Evolutionary conservation across 495 filamentous ascomycete species (phyloP).

Genomic region (Penicillium bovifimosum): DNA sequence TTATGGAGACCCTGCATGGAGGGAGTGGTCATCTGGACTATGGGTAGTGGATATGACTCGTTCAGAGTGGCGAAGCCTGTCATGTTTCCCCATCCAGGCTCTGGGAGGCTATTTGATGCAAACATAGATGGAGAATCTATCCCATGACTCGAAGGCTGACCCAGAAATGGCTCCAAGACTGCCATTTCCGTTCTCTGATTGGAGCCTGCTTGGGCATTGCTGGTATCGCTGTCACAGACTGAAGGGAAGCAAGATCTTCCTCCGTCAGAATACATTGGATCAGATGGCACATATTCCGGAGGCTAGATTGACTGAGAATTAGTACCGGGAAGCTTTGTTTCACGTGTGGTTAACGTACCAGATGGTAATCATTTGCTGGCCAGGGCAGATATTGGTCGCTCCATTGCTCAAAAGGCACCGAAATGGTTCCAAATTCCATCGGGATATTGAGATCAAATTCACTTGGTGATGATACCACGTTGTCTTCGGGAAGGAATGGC

Average conservation of each 20-base stretch:
- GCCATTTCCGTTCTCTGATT: background rate
- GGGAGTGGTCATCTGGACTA: too few relatives aligned
- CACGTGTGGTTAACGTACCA: background rate
- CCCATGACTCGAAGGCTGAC: background rate
- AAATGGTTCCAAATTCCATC: background rate
- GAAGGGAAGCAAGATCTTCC: background rate
- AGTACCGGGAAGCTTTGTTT: background rate
- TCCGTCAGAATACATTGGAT: background rate
- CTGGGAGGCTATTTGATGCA: background rate
- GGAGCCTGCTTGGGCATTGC: background rate
- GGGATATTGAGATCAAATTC: background rate
- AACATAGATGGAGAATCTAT: background rate
- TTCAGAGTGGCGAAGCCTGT: background rate
- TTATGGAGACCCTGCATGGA: background rate
- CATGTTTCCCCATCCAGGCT: background rate
- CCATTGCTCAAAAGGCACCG: slow-evolving; percentile 2
- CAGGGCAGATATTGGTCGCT: background rate
- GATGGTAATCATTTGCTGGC: background rate
- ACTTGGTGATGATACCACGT: background rate
- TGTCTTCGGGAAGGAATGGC: background rate
- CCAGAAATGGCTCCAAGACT: background rate
- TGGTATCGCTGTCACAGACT: background rate
- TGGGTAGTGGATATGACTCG: background rate
- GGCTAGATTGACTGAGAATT: background rate
- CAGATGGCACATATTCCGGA: background rate